Percentiles rank a stretch among this genome's conserved stretches.
Conservation (phyloP, 306 rosid species). For the Corylus americana region DNA sequence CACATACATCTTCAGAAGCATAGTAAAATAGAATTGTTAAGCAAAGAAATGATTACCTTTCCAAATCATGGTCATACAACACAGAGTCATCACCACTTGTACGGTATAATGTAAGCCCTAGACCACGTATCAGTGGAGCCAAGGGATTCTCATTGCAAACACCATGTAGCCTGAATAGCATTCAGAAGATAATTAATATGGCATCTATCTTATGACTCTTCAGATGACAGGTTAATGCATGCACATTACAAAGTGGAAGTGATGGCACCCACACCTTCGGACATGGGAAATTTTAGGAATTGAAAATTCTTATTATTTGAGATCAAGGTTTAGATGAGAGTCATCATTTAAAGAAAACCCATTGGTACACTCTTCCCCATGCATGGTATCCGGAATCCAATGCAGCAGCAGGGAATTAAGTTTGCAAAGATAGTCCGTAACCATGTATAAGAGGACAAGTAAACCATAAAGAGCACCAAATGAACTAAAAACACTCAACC, state of each 20-base stretch:
- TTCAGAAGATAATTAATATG: constrained; percentile 15
- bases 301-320: neutral
- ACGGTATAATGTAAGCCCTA: constrained; percentile 73
- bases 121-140: constrained; percentile 79
- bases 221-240: constrained; percentile 3
- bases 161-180: constrained; percentile 73
- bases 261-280: neutral
- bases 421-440: neutral
- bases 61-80: constrained; percentile 90
- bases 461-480: neutral
- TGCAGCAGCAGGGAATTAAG: neutral
- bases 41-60: constrained; percentile 52
- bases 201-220: neutral
- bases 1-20: constrained; percentile 2
- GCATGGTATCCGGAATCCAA: neutral
- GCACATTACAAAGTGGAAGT: neutral
- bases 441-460: neutral
- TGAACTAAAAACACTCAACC: neutral
- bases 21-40: neutral
- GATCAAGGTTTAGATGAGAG: neutral
- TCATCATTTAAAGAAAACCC: neutral
- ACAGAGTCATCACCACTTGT: constrained; percentile 89
- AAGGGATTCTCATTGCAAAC: constrained; percentile 87
- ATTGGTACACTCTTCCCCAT: neutral
- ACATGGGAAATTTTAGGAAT: neutral